Evolutionary conservation across 176 grass and related monocot genomes (phyloP).

Genomic region (Musa itinerans): DNA sequence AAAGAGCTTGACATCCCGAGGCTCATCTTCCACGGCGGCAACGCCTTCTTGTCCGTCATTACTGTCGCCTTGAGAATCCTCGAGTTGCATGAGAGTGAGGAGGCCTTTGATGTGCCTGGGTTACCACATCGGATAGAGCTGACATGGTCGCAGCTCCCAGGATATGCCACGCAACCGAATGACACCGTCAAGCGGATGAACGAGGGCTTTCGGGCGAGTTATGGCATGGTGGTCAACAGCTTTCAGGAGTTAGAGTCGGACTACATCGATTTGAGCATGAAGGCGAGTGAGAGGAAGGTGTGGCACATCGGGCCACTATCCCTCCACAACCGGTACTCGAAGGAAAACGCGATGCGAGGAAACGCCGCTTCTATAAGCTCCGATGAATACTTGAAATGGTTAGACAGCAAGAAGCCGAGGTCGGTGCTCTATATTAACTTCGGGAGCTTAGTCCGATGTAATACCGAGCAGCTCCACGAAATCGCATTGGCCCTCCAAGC

Average conservation of each 20-base stretch:
- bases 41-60: neutral
- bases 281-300: constrained; percentile 3
- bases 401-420: constrained; percentile 15
- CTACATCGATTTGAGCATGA: constrained; percentile 25
- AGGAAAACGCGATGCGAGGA: constrained; percentile 21
- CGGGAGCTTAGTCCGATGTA: constrained; percentile 28
- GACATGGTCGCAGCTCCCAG: constrained; percentile 20
- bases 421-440: constrained; percentile 59
- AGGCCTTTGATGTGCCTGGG: constrained; percentile 13
- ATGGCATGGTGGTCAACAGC: constrained; percentile 46
- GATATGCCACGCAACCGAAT: neutral
- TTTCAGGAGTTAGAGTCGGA: constrained; percentile 52
- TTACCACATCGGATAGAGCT: constrained; percentile 46
- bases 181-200: neutral
- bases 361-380: constrained; percentile 8
- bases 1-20: constrained; percentile 24
- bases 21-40: constrained; percentile 18
- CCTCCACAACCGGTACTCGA: constrained; percentile 20
- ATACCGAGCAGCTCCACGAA: constrained; percentile 24
- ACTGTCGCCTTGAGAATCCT: neutral
- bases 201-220: constrained; percentile 20
- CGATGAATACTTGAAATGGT: constrained; percentile 31
- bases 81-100: neutral
- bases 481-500: constrained; percentile 41
- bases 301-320: constrained; percentile 54